Base-by-base conservation (phyloP, 1,139 yeast genomes). In the Hanseniaspora uvarum region DNA sequence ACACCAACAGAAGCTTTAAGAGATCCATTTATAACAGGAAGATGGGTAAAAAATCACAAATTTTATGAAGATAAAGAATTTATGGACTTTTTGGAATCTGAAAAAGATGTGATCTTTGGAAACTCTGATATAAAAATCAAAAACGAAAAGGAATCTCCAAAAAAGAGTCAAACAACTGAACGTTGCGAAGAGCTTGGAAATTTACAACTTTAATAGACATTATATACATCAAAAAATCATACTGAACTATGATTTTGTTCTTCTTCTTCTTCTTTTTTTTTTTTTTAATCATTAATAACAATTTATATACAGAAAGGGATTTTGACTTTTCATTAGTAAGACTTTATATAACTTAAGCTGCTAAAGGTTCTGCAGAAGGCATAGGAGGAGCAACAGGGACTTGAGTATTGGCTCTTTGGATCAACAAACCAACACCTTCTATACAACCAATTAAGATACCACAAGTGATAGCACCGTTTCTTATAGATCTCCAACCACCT, bases 351-450 rank as follows among this genome's bases (percentile, higher is more conserved):
- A 23, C 16, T 49, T 55, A 63, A 48, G 68, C 68, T 56, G 65
- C 67, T 56, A 64, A 56, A 40, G 78, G 76, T 54, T 69, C 72
- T 60, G 74, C 76, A 43, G 81, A 87, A 21, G 87, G 88, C 60
- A 80, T 73, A 43, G 81, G 83, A 55, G 86, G 86, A 46, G 88
- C 88, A 68, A 82, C 74, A 31, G 95, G 88, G 61, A 88, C 87
- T 66, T 86, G 88, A 58, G 79, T 79, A 74, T 79, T 77, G 40
- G 96, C 96, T 73, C 97, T 80, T 70, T 84, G 94, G 77, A 92
- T 79, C 81, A 89, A 86, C 79, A 92, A 81, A 66, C 97, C 97
- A 53, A 88, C 97, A 76, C 99, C 98, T 73, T 92, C 99, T 63
- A 92, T 85, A 53, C 88, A 94, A 64, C 96, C 98, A 66, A 92